Evolutionary conservation across 2,329 filamentous ascomycete genomes (phyloP), one percentile per base, ranked within the genome.

Genomic region (Sphaceloma murrayae): DNA sequence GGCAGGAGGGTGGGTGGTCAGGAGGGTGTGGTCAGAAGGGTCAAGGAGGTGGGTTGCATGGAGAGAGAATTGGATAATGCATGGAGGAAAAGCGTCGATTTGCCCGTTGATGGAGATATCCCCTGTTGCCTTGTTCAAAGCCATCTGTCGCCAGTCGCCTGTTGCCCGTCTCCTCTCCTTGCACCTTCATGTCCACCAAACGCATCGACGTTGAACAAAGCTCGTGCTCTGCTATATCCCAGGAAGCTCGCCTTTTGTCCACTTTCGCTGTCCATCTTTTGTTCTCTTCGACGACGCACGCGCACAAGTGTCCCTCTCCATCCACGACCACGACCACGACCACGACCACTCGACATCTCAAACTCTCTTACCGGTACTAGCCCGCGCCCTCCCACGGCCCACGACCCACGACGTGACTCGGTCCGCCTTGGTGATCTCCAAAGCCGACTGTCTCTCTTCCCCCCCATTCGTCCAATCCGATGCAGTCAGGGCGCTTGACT

Each of bases 401-500:
- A n/a, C n/a, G n/a, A 40, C 36, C 16, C 36, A 7, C 36, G n/a
- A 21, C 33, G 19, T 36, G 33, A 36, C 33, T 36, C 33, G 14
- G 33, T 14, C 18, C 18, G 18, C 19, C 33, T 11, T 36, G 36
- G 22, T 40, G 36, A 40, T 40, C 36, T 14, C 36, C 24, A 40
- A 24, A 19, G 13, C 24, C 9, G 33, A 40, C 22, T 26, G 36
- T 40, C 36, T 18, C 34, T 19, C 31, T 16, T 33, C 31, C n/a
- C n/a, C 17, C 36, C 29, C 36, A 40, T 40, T 40, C 42, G 42
- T 45, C 42, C 30, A 34, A 45, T 45, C 42, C 30, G 29, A 45
- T 45, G 42, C 42, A 16, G 42, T 31, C 42, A 45, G 42, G 32
- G 42, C 42, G 42, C 42, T 34, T 29, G 30, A 18, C 29, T 26